Base-by-base conservation (phyloP, 352 stramenopile species). In the Pythium biforme region DNA sequence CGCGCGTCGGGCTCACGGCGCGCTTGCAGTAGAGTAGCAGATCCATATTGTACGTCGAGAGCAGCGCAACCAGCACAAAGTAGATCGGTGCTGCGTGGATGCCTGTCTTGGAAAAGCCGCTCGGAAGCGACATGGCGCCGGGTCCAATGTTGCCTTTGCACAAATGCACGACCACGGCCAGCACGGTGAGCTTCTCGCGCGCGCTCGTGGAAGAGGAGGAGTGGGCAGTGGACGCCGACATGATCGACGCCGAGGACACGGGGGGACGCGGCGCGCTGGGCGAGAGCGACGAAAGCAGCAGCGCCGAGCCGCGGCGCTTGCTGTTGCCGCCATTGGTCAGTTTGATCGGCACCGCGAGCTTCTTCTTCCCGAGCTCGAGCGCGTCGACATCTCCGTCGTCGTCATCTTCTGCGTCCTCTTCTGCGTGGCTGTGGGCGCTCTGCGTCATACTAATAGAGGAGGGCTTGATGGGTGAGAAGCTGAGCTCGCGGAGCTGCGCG, bases 21-120 rank as follows among this genome's bases (percentile, higher is more conserved):
- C 73, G 68, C 62, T 93, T 93, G 69, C 81, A 91, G 17, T 74
- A 69, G 6, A 92, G 68, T 60, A 91, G 62, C 56, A 93, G 59
- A 40, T 92, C 76, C 84, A 93, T 93, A 56, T 93, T 93, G 77
- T 93, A 93, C 59, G 83, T 82, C 4, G 77, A 92, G 49, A 89
- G 70, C 15, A 90, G 68, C 22, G 83, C 83, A 56, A 91, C 76
- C 3, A 83, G 4, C 0, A 89, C 70, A 54, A 91, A 92, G 37
- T 89, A 69, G 49, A 79, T 41, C 0, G 81, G 81, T 5, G 78
- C 82, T 0, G 75, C 79, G 55, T 83, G 79, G 51, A 90, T 73
- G 15, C 82, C 84, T 10, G 81, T 79, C 69, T 88, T 86, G 55
- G 84, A 90, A 65, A 91, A 93, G 7, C 81, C 81, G 29, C 74